Evolutionary conservation across 768 basidiomycete species (phyloP).

Genomic region (Filobasidium wieringae): DNA sequence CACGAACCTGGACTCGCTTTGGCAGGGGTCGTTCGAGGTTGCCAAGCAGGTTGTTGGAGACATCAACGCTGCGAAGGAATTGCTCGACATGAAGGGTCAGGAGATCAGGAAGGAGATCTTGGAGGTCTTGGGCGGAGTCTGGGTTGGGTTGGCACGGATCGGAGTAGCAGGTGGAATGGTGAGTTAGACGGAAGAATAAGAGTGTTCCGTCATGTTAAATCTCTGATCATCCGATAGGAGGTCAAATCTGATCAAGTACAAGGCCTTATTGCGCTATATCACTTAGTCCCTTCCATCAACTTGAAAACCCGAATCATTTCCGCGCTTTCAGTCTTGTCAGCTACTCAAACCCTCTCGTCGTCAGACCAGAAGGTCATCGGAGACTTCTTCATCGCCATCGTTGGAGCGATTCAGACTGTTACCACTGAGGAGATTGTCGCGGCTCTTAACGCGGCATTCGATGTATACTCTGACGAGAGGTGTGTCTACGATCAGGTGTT

Average conservation of each 20-base stretch:
- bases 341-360: slow-evolving; percentile 49
- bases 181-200: slow-evolving; percentile 4
- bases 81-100: slow-evolving; percentile 32
- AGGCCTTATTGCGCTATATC: slow-evolving; percentile 53
- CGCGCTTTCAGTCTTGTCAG: slow-evolving; percentile 72
- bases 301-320: slow-evolving; percentile 70
- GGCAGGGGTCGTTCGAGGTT: slow-evolving; percentile 30
- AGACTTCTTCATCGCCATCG: slow-evolving; percentile 30
- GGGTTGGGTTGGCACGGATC: slow-evolving; percentile 75
- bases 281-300: slow-evolving; percentile 47
- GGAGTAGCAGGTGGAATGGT: slow-evolving; percentile 57
- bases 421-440: slow-evolving; percentile 47
- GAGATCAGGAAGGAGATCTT: slow-evolving; percentile 69
- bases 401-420: slow-evolving; percentile 7
- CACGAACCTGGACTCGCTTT: slow-evolving; percentile 46
- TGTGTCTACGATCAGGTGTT: slow-evolving; percentile 56
- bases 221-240: slow-evolving; percentile 9
- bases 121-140: slow-evolving; percentile 48
- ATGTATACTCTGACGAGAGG: slow-evolving; percentile 83
- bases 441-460: slow-evolving; percentile 68
- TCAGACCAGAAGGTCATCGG: slow-evolving; percentile 52
- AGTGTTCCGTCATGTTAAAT: not conserved
- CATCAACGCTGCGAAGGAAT: slow-evolving; percentile 15
- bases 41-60: slow-evolving; percentile 26
- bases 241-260: slow-evolving; percentile 52